These are phyloP conservation scores for Akanthomyces uredinophilus DNA, from an alignment of 2,329 filamentous ascomycete species.

Conservation along the genomic window DNA sequence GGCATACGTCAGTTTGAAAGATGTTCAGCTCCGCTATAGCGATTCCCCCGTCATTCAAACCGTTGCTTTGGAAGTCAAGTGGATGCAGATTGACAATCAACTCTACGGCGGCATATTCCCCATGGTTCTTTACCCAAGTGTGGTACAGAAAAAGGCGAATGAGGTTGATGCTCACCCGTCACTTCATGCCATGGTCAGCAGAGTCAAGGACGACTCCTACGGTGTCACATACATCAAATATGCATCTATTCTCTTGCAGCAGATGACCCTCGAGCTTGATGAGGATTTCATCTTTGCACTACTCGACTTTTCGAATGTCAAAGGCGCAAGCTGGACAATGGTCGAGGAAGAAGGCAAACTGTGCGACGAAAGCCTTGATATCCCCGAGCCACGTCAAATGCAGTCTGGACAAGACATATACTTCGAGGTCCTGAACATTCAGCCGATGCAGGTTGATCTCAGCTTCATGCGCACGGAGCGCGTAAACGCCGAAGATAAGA, in stretches of 20 bases:
- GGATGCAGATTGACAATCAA: constrained; percentile 99
- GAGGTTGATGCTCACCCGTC: constrained; percentile 96
- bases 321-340: constrained; percentile 71
- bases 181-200: constrained; percentile 82
- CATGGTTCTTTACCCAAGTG: constrained; percentile 92
- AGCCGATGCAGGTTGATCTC: constrained; percentile 95
- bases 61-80: constrained; percentile 84
- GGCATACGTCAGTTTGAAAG: constrained; percentile 87
- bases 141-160: constrained; percentile 93
- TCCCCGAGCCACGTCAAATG: constrained; percentile 83
- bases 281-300: constrained; percentile 98
- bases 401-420: constrained; percentile 91
- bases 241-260: constrained; percentile 84
- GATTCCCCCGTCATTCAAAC: constrained; percentile 95
- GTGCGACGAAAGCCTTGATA: constrained; percentile 83
- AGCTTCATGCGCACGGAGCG: constrained; percentile 96
- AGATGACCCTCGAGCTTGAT: constrained; percentile 97
- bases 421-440: constrained; percentile 93
- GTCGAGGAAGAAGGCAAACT: constrained; percentile 73
- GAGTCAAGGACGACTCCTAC: constrained; percentile 97
- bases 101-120: constrained; percentile 98
- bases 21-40: constrained; percentile 84
- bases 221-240: constrained; percentile 99
- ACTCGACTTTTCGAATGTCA: constrained; percentile 89
- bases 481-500: constrained; percentile 93